Conservation (phyloP, 257 asterid genomes). For the Primulina tabacum region DNA sequence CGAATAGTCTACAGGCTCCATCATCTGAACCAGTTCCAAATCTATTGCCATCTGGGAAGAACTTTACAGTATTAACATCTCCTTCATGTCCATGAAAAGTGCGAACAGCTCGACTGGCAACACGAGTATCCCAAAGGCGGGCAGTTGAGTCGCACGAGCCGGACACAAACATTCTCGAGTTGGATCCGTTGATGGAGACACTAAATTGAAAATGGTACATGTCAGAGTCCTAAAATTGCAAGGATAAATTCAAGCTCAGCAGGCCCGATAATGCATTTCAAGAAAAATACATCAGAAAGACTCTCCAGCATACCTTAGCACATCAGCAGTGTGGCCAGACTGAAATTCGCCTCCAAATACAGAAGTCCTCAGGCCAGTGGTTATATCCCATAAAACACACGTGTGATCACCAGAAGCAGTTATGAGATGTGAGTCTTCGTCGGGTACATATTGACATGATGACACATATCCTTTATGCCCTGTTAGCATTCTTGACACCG, state of each 20-base stretch:
- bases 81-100: constrained; percentile 91
- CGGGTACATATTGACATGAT: constrained; percentile 93
- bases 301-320: constrained; percentile 49
- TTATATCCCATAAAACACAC: constrained; percentile 94
- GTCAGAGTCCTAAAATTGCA: background rate
- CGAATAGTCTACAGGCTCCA: constrained; percentile 88
- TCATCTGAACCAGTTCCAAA: constrained; percentile 96
- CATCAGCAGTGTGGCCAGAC: constrained; percentile 94
- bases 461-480: constrained; percentile 98
- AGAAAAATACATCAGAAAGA: constrained; percentile 16
- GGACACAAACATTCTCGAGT: constrained; percentile 81
- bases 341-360: constrained; percentile 98
- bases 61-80: constrained; percentile 90
- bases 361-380: constrained; percentile 87
- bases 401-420: constrained; percentile 97
- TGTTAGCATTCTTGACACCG: constrained; percentile 74
- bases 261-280: background rate
- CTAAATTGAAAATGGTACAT: constrained; percentile 37
- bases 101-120: constrained; percentile 95
- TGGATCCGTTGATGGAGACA: constrained; percentile 80
- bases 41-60: constrained; percentile 90
- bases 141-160: constrained; percentile 98
- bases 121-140: constrained; percentile 95
- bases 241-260: background rate
- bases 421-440: constrained; percentile 80